These are phyloP conservation scores for Malus sylvestris DNA, from an alignment of 306 rosid species.

Conservation along the genomic window DNA sequence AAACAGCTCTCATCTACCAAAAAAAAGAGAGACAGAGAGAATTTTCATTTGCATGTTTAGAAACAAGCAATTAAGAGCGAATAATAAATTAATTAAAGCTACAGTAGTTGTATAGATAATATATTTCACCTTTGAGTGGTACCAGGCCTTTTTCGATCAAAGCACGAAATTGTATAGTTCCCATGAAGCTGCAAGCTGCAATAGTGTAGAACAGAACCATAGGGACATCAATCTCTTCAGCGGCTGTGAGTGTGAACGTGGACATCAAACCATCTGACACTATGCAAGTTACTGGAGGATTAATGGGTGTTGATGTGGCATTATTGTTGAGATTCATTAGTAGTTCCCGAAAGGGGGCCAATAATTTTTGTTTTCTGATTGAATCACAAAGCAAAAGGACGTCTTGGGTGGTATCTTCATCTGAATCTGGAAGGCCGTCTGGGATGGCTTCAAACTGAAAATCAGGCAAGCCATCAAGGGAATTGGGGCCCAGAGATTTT, in stretches of 20 bases:
- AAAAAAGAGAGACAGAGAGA: too few relatives aligned
- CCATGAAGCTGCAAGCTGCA: background rate
- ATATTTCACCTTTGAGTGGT: conserved; percentile 13
- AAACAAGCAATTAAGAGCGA: background rate
- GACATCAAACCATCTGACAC: conserved; percentile 11
- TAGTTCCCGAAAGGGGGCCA: background rate
- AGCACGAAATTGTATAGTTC: background rate
- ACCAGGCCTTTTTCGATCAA: conserved; percentile 5
- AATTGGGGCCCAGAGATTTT: background rate
- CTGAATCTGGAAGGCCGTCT: background rate
- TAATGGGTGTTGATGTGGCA: background rate
- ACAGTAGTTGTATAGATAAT: background rate
- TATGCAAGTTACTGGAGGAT: conserved; percentile 1
- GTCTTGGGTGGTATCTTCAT: conserved; percentile 2
- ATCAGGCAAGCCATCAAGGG: background rate
- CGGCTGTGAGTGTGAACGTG: background rate
- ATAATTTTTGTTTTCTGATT: background rate
- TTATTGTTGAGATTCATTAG: background rate
- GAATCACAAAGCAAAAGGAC: background rate
- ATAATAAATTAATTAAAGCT: background rate
- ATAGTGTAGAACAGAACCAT: background rate
- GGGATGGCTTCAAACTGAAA: conserved; percentile 2
- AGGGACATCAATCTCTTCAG: background rate
- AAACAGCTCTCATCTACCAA: conserved; percentile 1
- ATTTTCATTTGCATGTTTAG: background rate